Conservation (phyloP, 768 basidiomycete genomes). For the Lanmaoa pseudosensibilis region DNA sequence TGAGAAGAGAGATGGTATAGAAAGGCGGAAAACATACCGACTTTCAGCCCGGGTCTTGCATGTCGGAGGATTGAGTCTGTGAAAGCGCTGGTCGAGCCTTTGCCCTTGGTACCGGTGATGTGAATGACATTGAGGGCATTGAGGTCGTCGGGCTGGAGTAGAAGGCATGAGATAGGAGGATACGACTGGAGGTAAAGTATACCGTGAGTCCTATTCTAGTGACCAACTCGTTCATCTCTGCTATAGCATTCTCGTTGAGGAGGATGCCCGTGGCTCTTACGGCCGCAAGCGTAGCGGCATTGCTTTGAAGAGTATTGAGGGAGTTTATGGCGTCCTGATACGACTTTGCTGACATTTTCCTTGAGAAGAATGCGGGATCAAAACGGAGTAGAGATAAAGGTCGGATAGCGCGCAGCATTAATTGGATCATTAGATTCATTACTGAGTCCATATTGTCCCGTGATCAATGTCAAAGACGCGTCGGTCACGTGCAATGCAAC, state of each 20-base stretch:
- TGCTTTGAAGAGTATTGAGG: constrained; percentile 84
- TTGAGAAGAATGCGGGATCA: constrained; percentile 12
- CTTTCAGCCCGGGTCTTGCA: constrained; percentile 71
- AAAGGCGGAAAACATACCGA: constrained; percentile 52
- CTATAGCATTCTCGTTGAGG: constrained; percentile 58
- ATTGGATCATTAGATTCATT: constrained; percentile 1
- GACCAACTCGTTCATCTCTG: constrained; percentile 90
- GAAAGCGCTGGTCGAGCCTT: constrained; percentile 96
- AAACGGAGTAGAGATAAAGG: constrained; percentile 7
- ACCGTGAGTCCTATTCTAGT: constrained; percentile 84
- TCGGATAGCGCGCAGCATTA: constrained; percentile 11
- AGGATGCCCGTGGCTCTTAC: constrained; percentile 69
- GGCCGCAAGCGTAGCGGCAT: constrained; percentile 89
- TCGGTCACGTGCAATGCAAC: constrained; percentile 11
- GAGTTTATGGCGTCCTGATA: constrained; percentile 73
- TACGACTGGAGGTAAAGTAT: constrained; percentile 26
- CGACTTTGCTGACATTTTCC: constrained; percentile 53
- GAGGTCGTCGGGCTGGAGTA: constrained; percentile 69
- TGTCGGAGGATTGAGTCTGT: constrained; percentile 82
- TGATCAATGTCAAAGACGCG: neutral
- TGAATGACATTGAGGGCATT: constrained; percentile 92
- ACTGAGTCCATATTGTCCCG: neutral
- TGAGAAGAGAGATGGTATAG: neutral
- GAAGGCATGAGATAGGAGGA: constrained; percentile 14
- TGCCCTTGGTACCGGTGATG: constrained; percentile 97